Evolutionary conservation across 495 filamentous ascomycete species (phyloP), one percentile per base, ranked within the genome.

Genomic region (Penicillium nucicola): DNA sequence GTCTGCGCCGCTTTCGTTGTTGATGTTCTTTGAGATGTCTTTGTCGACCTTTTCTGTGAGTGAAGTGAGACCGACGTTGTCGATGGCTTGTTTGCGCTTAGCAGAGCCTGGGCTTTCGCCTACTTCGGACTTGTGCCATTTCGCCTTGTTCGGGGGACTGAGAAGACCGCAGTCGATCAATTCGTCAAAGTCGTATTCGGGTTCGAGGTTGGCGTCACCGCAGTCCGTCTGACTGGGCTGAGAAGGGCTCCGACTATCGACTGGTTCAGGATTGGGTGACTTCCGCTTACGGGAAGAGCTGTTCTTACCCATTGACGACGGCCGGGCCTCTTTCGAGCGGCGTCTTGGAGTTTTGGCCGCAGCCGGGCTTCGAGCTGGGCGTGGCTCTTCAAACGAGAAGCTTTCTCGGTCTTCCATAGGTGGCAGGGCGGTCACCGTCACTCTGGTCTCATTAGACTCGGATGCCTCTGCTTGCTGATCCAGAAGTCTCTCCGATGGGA

Each of bases 401-500:
- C 38, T 54, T 45, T 45, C 39, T 44, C 53, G 48, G 31, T 30
- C 43, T 11, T 57, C 36, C 34, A 60, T 43, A 5, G 64, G 60
- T 8, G 46, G 45, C 15, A 63, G 46, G 5, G 60, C 64, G 1
- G 55, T 58, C n/a, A 57, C 11, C 23, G 55, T 58, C n/a, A 57
- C 11, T 30, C 37, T 38, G 17, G 40, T 15, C 40, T 41, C 19
- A 13, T 48, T 23, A 5, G 45, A 30, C 7, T 47, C 35, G 1
- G 60, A 45, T 2, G 52, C 49, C 33, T 45, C 38, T 19, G 57
- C 56, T 43, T 68, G 65, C 43, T 64, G 55, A 50, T 71, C 65
- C 1, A 83, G 59, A 5, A 84, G 57, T 28, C 81, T 66, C 61
- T 85, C 84, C 12, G 83, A 85, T 5, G 82, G 83, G 13, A 87